phyloP scores from a whole-genome alignment of 2,329 filamentous ascomycete genomes.

The Penicillium verrucosum region DNA sequence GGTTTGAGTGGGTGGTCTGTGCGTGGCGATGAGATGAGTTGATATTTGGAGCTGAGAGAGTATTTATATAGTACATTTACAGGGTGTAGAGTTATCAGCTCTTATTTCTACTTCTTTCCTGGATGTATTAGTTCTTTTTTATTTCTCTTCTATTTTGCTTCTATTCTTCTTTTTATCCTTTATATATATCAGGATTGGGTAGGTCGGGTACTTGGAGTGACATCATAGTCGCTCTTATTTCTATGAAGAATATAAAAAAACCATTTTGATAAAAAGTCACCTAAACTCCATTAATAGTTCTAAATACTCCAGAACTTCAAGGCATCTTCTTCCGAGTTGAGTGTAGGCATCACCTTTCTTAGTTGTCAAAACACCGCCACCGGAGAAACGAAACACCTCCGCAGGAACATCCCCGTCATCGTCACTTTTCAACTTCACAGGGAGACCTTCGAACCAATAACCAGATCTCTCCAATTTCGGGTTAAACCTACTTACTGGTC shows the following conservation, averaged over 20 bases:
- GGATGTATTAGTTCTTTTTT: background rate
- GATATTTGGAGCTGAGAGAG: background rate
- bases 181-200: background rate
- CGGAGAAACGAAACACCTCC: conserved; percentile 32
- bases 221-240: conserved; percentile 20
- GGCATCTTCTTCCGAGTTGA: background rate
- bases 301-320: too few species aligned
- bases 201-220: conserved; percentile 16
- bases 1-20: conserved; percentile 23
- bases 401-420: conserved; percentile 13
- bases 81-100: too few species aligned
- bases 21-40: conserved; percentile 13
- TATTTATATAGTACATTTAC: background rate
- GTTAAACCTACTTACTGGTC: background rate
- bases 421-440: conserved; percentile 11
- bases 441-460: background rate
- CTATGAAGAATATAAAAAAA: background rate
- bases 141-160: background rate
- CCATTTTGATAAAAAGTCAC: background rate
- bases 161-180: background rate
- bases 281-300: background rate
- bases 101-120: background rate
- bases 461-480: background rate
- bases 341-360: background rate
- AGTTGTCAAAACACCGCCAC: conserved; percentile 9